Evolutionary conservation across 495 filamentous ascomycete species (phyloP), one percentile per base, ranked within the genome.

Genomic region (Xylaria telfairii): DNA sequence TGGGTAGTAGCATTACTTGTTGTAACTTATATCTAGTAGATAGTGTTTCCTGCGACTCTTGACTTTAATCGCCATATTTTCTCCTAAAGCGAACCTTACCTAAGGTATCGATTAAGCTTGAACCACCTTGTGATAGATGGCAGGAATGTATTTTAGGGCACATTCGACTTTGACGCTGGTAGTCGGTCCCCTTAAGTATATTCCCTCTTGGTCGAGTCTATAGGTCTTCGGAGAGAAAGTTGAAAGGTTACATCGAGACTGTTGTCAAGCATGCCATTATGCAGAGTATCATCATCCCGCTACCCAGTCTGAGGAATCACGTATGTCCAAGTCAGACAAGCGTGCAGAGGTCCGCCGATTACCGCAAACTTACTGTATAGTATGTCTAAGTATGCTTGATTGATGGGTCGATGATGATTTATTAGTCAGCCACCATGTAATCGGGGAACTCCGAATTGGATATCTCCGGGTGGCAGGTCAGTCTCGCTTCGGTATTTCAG

Each of bases 391-490:
- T 21, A 17, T 21, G 12, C 2, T 15, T 28, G 37, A 47, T 15
- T 30, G 24, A 32, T 44, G 19, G 39, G 24, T 12, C 30, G 6
- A 26, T 51, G 63, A 4, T 37, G 3, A 24, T 7, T 41, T 17
- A 1, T 65, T 65, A 51, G 44, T 65, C 62, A 65, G 26, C 62
- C 17, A 42, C 37, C 15, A 63, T 32, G 60, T 19, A 63, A 28
- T 1, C 56, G 37, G 59, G 9, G 32, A 41, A 0, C 42, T 44
- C 62, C 62, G 62, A 51, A 24, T 37, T 32, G 15, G 12, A 65
- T 34, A 65, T 65, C 30, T 65, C 62, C 62, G 44, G 62, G 34
- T 37, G 34, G 4, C 34, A 28, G 8, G 32, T 4, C 10, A 17
- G 10, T 13, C 8, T 37, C 8, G 26, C 53, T 28, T 53, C 26